These are phyloP conservation scores for Pichia sorboxylosa DNA, from an alignment of 1,139 yeast genomes.

Conservation along the genomic window DNA sequence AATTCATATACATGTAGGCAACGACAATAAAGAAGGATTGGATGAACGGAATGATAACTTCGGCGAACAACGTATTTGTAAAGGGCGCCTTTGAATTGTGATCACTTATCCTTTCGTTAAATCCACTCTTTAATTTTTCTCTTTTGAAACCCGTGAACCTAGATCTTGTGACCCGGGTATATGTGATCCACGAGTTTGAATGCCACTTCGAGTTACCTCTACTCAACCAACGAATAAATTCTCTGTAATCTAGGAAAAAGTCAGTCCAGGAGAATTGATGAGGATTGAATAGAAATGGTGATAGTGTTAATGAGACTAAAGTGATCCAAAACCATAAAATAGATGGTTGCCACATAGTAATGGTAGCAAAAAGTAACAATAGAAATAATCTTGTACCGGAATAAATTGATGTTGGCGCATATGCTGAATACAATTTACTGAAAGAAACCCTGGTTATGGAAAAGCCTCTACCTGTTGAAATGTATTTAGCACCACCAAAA, in stretches of 20 bases:
- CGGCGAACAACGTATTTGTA: slow-evolving; percentile 40
- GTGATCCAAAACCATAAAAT: slow-evolving; percentile 80
- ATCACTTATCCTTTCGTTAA: slow-evolving; percentile 8
- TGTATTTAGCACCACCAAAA: slow-evolving; percentile 75
- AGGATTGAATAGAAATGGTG: slow-evolving; percentile 79
- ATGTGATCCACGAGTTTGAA: slow-evolving; percentile 50
- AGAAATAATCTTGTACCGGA: slow-evolving; percentile 50
- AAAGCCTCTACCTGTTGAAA: slow-evolving; percentile 79
- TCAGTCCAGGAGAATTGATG: slow-evolving; percentile 66
- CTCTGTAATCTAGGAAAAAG: slow-evolving; percentile 62
- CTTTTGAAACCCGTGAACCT: slow-evolving; percentile 58
- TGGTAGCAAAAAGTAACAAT: slow-evolving; percentile 49
- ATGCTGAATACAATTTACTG: slow-evolving; percentile 47
- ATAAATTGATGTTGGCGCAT: slow-evolving; percentile 53
- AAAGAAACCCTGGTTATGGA: slow-evolving; percentile 63
- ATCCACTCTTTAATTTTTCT: slow-evolving; percentile 15
- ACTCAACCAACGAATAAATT: slow-evolving; percentile 55
- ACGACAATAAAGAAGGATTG: slow-evolving; percentile 33
- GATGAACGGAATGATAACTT: slow-evolving; percentile 39
- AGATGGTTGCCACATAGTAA: slow-evolving; percentile 67
- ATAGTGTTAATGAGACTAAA: slow-evolving; percentile 54
- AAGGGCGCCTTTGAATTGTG: slow-evolving; percentile 27
- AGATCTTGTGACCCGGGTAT: slow-evolving; percentile 41
- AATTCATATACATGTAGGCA: slow-evolving; percentile 59
- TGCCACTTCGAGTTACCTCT: slow-evolving; percentile 47